phyloP scores from a whole-genome alignment of 139 green algal genomes.

The Volvox africanus region DNA sequence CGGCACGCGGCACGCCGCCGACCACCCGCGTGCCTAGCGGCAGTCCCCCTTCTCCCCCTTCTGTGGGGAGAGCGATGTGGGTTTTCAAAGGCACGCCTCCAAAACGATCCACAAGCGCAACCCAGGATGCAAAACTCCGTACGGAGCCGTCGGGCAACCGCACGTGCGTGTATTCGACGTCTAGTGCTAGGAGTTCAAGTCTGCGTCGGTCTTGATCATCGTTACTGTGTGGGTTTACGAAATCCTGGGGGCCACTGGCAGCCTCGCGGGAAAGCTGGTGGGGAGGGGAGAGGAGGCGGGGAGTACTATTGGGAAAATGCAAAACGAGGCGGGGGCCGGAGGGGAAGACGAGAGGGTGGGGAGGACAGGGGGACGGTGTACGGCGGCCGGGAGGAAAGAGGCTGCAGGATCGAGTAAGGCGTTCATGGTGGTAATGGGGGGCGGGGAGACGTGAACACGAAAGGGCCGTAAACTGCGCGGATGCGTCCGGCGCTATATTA shows the following conservation, averaged over 20 bases:
- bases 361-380: too few relatives aligned
- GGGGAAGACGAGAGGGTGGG: too few relatives aligned
- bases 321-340: background rate
- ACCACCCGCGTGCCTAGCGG: background rate
- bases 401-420: too few relatives aligned
- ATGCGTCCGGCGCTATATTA: too few relatives aligned
- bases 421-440: background rate
- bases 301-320: too few relatives aligned
- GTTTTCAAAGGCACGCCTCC: slow-evolving; percentile 18
- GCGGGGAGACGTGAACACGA: too few relatives aligned
- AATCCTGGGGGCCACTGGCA: too few relatives aligned
- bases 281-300: background rate
- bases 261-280: too few relatives aligned
- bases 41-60: background rate
- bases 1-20: slow-evolving; percentile 7
- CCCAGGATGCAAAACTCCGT: slow-evolving; percentile 22
- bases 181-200: slow-evolving; percentile 17
- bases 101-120: slow-evolving; percentile 12
- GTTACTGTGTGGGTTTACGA: too few relatives aligned
- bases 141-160: background rate
- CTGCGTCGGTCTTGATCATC: background rate
- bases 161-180: slow-evolving; percentile 46
- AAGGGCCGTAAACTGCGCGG: too few relatives aligned
- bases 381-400: background rate
- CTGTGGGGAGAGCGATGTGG: background rate